These are phyloP conservation scores for Phytophthora constricta DNA, from an alignment of 352 stramenopile genomes.

Conservation along the genomic window DNA sequence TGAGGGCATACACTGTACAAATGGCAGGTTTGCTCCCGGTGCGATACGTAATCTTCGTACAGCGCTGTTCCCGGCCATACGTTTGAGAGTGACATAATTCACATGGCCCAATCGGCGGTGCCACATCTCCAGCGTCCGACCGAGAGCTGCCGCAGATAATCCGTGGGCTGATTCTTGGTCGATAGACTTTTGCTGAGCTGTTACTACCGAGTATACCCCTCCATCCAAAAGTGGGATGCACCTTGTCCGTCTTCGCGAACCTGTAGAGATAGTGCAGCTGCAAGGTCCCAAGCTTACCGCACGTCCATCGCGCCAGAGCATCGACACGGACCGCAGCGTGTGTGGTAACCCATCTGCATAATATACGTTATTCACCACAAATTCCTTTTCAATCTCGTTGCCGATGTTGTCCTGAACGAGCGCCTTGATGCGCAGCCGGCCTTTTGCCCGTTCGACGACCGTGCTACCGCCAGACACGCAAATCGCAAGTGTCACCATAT, in stretches of 20 bases:
- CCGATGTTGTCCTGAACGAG: not conserved
- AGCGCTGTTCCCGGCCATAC: not conserved
- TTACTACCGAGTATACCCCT: not conserved
- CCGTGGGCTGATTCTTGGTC: not conserved
- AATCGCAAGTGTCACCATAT: not conserved
- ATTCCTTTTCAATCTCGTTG: not conserved
- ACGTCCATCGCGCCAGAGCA: not conserved
- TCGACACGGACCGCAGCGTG: not conserved
- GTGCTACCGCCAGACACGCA: not conserved
- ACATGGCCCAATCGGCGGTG: not conserved
- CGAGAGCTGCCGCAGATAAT: not conserved
- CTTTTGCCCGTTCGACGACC: not conserved
- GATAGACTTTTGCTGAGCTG: not conserved
- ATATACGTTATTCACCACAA: not conserved
- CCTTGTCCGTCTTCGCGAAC: not conserved
- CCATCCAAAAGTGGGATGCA: not conserved
- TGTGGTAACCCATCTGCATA: not conserved
- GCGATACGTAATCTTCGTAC: not conserved
- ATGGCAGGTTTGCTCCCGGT: not conserved
- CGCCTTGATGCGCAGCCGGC: not conserved
- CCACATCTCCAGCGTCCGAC: not conserved
- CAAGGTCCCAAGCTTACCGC: not conserved
- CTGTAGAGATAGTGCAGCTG: not conserved
- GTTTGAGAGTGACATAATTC: not conserved
- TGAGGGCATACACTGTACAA: not conserved